phyloP scores from a whole-genome alignment of 805 yeast species.

The Isabelozyma heimii region DNA sequence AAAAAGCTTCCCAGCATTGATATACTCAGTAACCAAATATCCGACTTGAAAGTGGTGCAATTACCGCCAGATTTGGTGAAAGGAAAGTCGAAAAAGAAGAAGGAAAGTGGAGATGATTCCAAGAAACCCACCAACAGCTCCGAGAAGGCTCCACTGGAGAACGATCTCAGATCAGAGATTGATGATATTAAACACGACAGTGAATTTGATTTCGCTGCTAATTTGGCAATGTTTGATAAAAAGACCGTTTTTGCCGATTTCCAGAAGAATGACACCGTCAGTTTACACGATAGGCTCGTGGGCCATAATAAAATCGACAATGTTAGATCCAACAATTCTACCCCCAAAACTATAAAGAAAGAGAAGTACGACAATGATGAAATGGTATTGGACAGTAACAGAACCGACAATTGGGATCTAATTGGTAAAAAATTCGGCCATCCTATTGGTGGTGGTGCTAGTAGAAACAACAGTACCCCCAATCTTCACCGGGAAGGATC shows the following conservation, averaged over 20 bases:
- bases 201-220: slow-evolving; percentile 86
- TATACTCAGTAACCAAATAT: slow-evolving; percentile 37
- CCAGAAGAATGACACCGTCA: slow-evolving; percentile 58
- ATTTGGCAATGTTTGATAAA: slow-evolving; percentile 80
- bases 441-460: slow-evolving; percentile 1
- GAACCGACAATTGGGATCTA: slow-evolving; percentile 53
- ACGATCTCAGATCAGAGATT: slow-evolving; percentile 4
- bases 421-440: slow-evolving; percentile 20
- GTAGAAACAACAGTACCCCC: slow-evolving; percentile 4
- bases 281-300: slow-evolving; percentile 63
- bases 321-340: slow-evolving; percentile 6
- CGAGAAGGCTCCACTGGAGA: not conserved
- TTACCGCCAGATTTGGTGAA: slow-evolving; percentile 40
- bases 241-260: slow-evolving; percentile 75
- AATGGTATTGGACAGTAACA: slow-evolving; percentile 56
- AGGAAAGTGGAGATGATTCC: slow-evolving; percentile 10
- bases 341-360: slow-evolving; percentile 18
- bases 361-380: slow-evolving; percentile 67
- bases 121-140: not conserved
- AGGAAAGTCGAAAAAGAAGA: slow-evolving; percentile 13
- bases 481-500: slow-evolving; percentile 11
- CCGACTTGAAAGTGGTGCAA: slow-evolving; percentile 55
- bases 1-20: slow-evolving; percentile 15
- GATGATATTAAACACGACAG: slow-evolving; percentile 42
- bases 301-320: slow-evolving; percentile 61